Evolutionary conservation across 495 filamentous ascomycete species (phyloP), one percentile per base, ranked within the genome.

Genomic region (Cairneyella variabilis): DNA sequence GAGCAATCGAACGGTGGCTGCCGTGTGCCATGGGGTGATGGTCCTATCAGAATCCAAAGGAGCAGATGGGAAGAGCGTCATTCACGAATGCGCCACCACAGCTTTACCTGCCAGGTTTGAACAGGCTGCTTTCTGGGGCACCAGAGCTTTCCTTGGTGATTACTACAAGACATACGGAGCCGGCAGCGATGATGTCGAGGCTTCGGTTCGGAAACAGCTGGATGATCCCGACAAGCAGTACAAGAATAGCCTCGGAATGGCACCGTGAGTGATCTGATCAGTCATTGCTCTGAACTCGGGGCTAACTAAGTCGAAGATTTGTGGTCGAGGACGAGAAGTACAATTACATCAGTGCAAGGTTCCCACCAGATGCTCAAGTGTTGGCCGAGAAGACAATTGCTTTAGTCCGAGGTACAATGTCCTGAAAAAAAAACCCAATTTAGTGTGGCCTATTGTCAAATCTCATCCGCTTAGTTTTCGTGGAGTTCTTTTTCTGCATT

Each of bases 131-230:
- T 81, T 71, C 42, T 76, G 73, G 71, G 62, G 68, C 1, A 79
- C 77, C 2, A 60, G 75, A 34, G 66, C 64, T 0, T 73, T 78
- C 39, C 64, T 81, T 2, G 76, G 76, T 6, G 76, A 79, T 50
- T 81, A 78, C 52, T 80, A 79, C 56, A 81, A 79, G 66, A 81
- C 76, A 3, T 81, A 76, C 52, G 77, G 76, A 1, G 70, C 71
- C 12, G 71, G 74, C 0, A 76, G 72, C 48, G 73, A 74, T 23
- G 66, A 71, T 40, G 76, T 79, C 5, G 73, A 81, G 51, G 63
- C 60, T 16, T 67, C 66, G 41, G 67, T 80, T 26, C 68, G 66
- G 18, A 77, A 77, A 51, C 63, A 50, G 12, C 58, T 80, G 11
- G 69, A 69, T 44, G 59, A 72, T 51, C 69, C 73, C 12, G 44